phyloP scores from a whole-genome alignment of 2,329 filamentous ascomycete genomes.

The Diaporthe ampelina region DNA sequence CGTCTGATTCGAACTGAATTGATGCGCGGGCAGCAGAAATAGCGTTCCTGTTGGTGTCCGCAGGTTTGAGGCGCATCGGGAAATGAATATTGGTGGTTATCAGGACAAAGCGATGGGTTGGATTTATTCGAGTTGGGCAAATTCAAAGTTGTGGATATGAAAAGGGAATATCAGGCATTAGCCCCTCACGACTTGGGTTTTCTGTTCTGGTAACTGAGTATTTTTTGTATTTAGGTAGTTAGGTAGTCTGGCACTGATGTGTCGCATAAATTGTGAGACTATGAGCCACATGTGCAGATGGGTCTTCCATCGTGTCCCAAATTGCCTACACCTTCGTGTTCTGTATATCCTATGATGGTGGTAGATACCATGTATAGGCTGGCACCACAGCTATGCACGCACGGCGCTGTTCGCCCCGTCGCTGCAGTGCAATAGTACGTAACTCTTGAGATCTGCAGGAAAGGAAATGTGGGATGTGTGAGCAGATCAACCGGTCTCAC shows the following conservation, averaged over 20 bases:
- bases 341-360: too few species aligned
- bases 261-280: neutral
- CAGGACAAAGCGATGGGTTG: neutral
- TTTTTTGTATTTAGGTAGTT: constrained; percentile 5
- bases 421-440: too few species aligned
- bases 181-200: neutral
- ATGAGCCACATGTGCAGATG: neutral
- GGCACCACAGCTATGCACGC: too few species aligned
- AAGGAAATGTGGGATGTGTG: neutral
- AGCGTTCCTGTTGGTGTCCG: too few species aligned
- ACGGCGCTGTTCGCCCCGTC: too few species aligned
- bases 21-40: too few species aligned
- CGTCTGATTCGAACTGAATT: neutral
- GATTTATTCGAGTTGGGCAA: neutral
- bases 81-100: neutral
- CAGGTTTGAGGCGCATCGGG: neutral
- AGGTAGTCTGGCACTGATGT: constrained; percentile 1
- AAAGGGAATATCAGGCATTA: neutral
- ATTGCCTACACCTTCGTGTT: neutral
- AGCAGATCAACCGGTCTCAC: neutral
- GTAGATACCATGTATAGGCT: too few species aligned
- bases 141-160: neutral
- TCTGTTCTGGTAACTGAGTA: too few species aligned
- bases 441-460: too few species aligned
- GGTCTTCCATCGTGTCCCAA: neutral